phyloP scores from a whole-genome alignment of 768 basidiomycete species.

The Kwoniella dendrophila region DNA sequence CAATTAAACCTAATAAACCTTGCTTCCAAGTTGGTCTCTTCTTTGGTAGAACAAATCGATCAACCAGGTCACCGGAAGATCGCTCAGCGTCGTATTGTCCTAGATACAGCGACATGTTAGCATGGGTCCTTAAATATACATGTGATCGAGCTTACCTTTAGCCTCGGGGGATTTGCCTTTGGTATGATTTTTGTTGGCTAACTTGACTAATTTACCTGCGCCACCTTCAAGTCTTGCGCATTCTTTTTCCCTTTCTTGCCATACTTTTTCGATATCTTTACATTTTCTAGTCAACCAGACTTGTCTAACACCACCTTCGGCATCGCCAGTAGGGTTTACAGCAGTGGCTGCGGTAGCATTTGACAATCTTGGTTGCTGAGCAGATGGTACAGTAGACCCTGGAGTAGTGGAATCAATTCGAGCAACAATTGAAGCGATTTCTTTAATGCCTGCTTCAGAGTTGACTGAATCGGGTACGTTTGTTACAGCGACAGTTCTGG shows the following conservation, averaged over 20 bases:
- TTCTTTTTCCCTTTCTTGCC: conserved; percentile 54
- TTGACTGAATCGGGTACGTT: conserved; percentile 52
- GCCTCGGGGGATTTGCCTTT: conserved; percentile 56
- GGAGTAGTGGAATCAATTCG: conserved; percentile 35
- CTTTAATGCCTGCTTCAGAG: conserved; percentile 42
- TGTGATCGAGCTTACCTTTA: conserved; percentile 34
- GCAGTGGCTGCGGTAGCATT: conserved; percentile 28
- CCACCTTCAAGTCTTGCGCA: conserved; percentile 55
- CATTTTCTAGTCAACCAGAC: conserved; percentile 55
- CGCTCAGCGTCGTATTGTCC: conserved; percentile 45
- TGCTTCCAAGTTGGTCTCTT: conserved; percentile 55
- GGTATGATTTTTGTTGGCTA: conserved; percentile 53
- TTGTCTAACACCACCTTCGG: conserved; percentile 39
- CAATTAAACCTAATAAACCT: conserved; percentile 52
- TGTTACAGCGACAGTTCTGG: conserved; percentile 53
- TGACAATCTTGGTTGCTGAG: conserved; percentile 3
- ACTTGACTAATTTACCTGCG: conserved; percentile 50
- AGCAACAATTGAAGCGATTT: conserved; percentile 43
- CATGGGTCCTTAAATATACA: neutral
- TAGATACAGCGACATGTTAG: conserved; percentile 9
- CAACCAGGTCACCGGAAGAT: conserved; percentile 16
- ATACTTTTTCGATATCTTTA: conserved; percentile 54
- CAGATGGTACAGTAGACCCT: conserved; percentile 14
- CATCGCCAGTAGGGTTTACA: conserved; percentile 22
- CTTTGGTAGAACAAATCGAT: conserved; percentile 51